These are phyloP conservation scores for Canariomyces notabilis DNA, from an alignment of 2,329 filamentous ascomycete species.

Conservation along the genomic window DNA sequence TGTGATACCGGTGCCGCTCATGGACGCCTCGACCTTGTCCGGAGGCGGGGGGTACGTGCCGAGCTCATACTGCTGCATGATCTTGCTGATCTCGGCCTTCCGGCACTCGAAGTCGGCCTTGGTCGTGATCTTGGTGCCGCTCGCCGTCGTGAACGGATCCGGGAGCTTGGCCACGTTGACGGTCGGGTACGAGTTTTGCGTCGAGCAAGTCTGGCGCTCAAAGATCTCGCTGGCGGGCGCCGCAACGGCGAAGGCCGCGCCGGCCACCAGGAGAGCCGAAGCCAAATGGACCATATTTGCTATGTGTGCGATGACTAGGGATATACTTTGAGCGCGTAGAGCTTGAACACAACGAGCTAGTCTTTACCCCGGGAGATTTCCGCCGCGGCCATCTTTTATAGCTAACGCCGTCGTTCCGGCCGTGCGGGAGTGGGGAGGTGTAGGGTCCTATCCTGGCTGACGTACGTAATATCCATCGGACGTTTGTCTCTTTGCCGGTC, in stretches of 20 bases:
- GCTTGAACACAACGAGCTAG: conserved; percentile 1
- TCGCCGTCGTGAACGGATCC: conserved; percentile 44
- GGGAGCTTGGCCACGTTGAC: conserved; percentile 37
- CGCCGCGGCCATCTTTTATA: conserved; percentile 16
- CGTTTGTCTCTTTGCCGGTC: conserved; percentile 20
- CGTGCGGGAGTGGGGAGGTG: not conserved
- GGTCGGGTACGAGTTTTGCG: conserved; percentile 31
- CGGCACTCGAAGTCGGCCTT: conserved; percentile 46
- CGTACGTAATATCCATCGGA: conserved; percentile 15
- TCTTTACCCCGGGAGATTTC: conserved; percentile 9
- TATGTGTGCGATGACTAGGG: not conserved
- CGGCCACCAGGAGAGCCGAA: conserved; percentile 30
- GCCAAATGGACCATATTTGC: conserved; percentile 28
- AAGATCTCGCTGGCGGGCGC: conserved; percentile 34
- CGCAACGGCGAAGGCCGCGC: conserved; percentile 33
- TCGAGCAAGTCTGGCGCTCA: conserved; percentile 35
- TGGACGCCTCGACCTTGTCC: conserved; percentile 41
- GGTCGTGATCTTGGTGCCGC: conserved; percentile 40
- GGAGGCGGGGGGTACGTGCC: conserved; percentile 44
- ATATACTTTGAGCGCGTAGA: not conserved
- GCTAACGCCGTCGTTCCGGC: conserved; percentile 7
- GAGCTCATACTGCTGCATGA: conserved; percentile 48
- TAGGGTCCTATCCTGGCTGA: conserved; percentile 13
- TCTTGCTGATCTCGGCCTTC: conserved; percentile 42
- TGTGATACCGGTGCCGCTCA: conserved; percentile 39